Evolutionary conservation across 1,139 yeast genomes (phyloP), one percentile per base, ranked within the genome.

Genomic region (Geotrichum phurueaensis): DNA sequence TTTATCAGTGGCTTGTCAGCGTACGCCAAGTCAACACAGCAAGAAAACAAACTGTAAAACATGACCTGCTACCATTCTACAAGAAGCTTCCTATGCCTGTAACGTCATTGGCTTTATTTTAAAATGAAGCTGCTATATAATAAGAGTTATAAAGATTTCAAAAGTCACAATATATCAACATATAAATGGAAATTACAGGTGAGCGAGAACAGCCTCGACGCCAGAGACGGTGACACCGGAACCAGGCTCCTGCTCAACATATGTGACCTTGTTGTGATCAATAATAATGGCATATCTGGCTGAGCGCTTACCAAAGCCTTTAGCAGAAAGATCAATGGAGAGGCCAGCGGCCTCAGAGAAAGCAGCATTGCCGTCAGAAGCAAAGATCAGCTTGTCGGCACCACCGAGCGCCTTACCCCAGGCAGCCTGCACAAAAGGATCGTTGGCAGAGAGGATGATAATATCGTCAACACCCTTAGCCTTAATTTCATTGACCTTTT

Each of bases 341-440:
- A 81, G 84, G 57, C 94, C 96, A 66, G 85, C 76, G 57, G 83
- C 76, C 69, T 79, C 77, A 60, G 90, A 81, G 69, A 88, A 84
- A 49, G 76, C 75, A 56, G 86, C 86, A 62, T 81, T 81, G 54
- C 89, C 84, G 73, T 91, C 97, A 65, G 86, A 78, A 58, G 86
- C 96, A 72, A 89, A 89, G 68, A 85, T 80, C 73, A 70, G 56
- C 60, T 71, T 73, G 65, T 77, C 83, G 68, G 74, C 61, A 77
- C 77, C 78, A 51, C 84, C 84, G 61, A 88, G 77, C 22, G 84
- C 83, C 76, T 87, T 87, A 65, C 88, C 92, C 95, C 96, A 89
- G 49, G 95, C 95, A 65, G 76, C 67, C 73, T 79, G 78, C 61
- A 90, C 95, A 71, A 89, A 89, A 36, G 97, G 89, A 69, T 88